phyloP scores from a whole-genome alignment of 768 basidiomycete genomes.

The Panaeolus cyanescens region DNA sequence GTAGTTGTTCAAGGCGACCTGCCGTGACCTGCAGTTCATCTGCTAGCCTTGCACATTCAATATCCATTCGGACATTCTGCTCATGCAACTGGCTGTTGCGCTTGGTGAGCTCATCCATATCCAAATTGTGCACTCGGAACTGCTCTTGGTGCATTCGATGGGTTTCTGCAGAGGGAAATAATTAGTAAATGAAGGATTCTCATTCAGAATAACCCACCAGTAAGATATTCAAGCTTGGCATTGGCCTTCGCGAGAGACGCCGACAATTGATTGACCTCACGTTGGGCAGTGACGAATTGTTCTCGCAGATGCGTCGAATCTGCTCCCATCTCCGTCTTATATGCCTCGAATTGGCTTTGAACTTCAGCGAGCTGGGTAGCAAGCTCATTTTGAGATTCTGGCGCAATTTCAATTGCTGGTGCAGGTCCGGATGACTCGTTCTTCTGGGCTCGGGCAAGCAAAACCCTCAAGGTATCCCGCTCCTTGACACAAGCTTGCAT shows the following conservation, averaged over 20 bases:
- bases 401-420: neutral
- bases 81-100: conserved; percentile 76
- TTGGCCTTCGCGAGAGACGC: conserved; percentile 80
- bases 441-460: conserved; percentile 62
- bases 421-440: conserved; percentile 15
- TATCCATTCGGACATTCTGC: conserved; percentile 73
- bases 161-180: conserved; percentile 50
- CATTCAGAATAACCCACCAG: conserved; percentile 49
- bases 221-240: conserved; percentile 77
- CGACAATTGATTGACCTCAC: conserved; percentile 65
- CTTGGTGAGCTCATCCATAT: conserved; percentile 65
- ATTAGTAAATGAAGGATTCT: conserved; percentile 6
- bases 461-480: conserved; percentile 77
- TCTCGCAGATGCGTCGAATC: conserved; percentile 77
- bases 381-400: conserved; percentile 34
- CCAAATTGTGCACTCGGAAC: conserved; percentile 57
- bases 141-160: conserved; percentile 74
- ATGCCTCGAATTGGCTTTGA: conserved; percentile 80
- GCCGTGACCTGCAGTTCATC: conserved; percentile 66
- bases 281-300: conserved; percentile 62
- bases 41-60: conserved; percentile 67
- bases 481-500: conserved; percentile 87
- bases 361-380: conserved; percentile 69
- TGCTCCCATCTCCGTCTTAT: conserved; percentile 76
- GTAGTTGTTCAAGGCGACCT: conserved; percentile 69